Percentiles rank a stretch among this genome's conserved stretches.
phyloP scores from a whole-genome alignment of 2,329 filamentous ascomycete species.

The Thelonectria olida region DNA sequence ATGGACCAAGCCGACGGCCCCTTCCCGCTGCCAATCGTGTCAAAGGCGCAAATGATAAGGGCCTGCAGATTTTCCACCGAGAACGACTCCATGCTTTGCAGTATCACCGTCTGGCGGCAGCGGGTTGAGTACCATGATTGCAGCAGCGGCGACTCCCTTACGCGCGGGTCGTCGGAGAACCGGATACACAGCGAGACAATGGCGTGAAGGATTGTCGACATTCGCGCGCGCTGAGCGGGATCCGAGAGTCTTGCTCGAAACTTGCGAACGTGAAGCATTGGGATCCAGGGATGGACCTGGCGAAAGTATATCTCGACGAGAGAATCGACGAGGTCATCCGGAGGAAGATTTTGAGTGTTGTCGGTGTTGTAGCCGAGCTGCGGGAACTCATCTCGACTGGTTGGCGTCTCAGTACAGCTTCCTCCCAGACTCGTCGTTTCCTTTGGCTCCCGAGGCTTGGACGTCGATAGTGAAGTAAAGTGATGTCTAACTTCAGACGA shows the following conservation, averaged over 20 bases:
- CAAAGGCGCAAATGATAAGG: constrained; percentile 47
- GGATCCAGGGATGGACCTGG: constrained; percentile 51
- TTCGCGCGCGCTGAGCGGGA: constrained; percentile 24
- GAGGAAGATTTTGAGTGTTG: constrained; percentile 29
- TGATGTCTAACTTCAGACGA: constrained; percentile 4
- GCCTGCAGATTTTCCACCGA: constrained; percentile 48
- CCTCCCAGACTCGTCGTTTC: neutral
- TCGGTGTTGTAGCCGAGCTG: neutral
- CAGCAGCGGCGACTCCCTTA: constrained; percentile 32
- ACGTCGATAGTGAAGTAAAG: neutral
- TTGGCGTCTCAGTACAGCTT: neutral
- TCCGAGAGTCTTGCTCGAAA: constrained; percentile 28
- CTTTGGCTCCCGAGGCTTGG: neutral
- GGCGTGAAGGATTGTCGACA: constrained; percentile 48
- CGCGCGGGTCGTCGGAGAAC: constrained; percentile 38
- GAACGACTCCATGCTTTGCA: constrained; percentile 47
- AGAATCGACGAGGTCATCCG: constrained; percentile 45
- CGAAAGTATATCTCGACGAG: constrained; percentile 48
- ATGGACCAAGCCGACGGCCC: constrained; percentile 49
- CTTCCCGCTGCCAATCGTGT: constrained; percentile 47
- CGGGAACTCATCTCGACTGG: neutral
- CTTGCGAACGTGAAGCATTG: constrained; percentile 37
- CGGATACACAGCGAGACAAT: constrained; percentile 43
- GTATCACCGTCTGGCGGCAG: constrained; percentile 42
- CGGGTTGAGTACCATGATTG: constrained; percentile 40